A percentile compares a stretch with the other conserved stretches of the same genome.
Evolutionary conservation across 2,329 filamentous ascomycete species (phyloP).

Genomic region (Atkinsonella hypoxylon): DNA sequence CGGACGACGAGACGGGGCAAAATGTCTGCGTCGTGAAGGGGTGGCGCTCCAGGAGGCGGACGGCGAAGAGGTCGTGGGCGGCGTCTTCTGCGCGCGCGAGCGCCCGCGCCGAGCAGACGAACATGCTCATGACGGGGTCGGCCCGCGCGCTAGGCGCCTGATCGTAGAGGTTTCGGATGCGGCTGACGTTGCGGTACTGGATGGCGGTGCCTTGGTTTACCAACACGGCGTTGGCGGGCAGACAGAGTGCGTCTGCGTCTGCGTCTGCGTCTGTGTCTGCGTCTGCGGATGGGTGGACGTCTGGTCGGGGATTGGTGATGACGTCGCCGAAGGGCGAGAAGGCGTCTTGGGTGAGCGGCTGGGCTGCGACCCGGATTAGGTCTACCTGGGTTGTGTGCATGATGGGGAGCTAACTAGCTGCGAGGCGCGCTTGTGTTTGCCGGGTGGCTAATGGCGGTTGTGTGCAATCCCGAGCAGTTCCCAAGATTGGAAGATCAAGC

Average conservation of each 20-base stretch:
- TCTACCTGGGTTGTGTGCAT: not conserved
- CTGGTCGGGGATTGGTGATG: conserved; percentile 57
- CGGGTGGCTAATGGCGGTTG: too few relatives aligned
- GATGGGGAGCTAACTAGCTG: too few relatives aligned
- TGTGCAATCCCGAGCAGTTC: too few relatives aligned
- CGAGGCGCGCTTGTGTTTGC: too few relatives aligned
- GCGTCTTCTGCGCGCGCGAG: conserved; percentile 10
- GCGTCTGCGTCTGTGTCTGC: too few relatives aligned
- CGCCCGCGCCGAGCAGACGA: conserved; percentile 51
- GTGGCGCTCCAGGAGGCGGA: conserved; percentile 75
- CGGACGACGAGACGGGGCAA: conserved; percentile 52
- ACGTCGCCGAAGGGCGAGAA: conserved; percentile 79
- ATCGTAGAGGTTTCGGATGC: conserved; percentile 58
- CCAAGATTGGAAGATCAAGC: too few relatives aligned
- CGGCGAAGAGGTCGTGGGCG: conserved; percentile 32
- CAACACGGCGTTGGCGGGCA: conserved; percentile 39
- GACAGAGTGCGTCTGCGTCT: conserved; percentile 22
- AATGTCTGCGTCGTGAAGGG: conserved; percentile 94
- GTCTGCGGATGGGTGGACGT: conserved; percentile 35
- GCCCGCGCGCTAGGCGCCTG: conserved; percentile 43
- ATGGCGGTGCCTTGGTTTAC: conserved; percentile 82
- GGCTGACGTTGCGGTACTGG: conserved; percentile 74
- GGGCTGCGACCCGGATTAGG: conserved; percentile 35
- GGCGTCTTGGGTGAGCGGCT: conserved; percentile 52
- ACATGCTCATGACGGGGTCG: conserved; percentile 70